Conservation (phyloP, 139 green algal genomes). For the Trebouxia sp. region DNA sequence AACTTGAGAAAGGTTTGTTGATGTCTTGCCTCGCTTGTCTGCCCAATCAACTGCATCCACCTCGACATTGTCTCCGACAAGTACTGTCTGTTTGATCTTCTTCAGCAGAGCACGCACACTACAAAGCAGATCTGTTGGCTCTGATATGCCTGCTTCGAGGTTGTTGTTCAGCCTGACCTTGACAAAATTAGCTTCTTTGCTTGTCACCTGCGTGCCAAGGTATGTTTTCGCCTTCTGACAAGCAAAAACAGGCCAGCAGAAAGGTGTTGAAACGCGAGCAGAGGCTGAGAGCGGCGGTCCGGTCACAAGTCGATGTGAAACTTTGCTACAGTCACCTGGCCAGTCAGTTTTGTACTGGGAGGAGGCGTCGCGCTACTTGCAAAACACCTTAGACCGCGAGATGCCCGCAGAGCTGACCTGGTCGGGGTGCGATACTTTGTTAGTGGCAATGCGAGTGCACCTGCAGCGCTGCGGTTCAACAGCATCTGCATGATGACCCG, state of each 20-base stretch:
- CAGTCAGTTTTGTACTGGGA: too few species aligned
- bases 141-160: not conserved
- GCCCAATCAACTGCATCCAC: conserved; percentile 84
- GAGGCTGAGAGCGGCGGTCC: too few species aligned
- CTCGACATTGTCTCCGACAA: conserved; percentile 88
- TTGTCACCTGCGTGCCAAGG: not conserved
- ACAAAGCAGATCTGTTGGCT: conserved; percentile 78
- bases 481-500: not conserved
- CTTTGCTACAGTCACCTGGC: too few species aligned
- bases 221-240: too few species aligned
- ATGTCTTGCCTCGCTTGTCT: conserved; percentile 48
- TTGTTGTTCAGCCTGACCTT: not conserved
- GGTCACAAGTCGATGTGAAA: too few species aligned
- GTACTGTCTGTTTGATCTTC: conserved; percentile 85
- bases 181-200: conserved; percentile 25
- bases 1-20: not conserved
- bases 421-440: too few species aligned
- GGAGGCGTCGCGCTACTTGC: too few species aligned
- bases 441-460: not conserved
- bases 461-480: not conserved
- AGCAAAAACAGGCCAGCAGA: not conserved
- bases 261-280: too few species aligned
- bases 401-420: too few species aligned
- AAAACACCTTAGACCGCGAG: too few species aligned
- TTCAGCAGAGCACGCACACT: conserved; percentile 82